phyloP scores from a whole-genome alignment of 2,329 filamentous ascomycete species.

The Zasmidium cellare region DNA sequence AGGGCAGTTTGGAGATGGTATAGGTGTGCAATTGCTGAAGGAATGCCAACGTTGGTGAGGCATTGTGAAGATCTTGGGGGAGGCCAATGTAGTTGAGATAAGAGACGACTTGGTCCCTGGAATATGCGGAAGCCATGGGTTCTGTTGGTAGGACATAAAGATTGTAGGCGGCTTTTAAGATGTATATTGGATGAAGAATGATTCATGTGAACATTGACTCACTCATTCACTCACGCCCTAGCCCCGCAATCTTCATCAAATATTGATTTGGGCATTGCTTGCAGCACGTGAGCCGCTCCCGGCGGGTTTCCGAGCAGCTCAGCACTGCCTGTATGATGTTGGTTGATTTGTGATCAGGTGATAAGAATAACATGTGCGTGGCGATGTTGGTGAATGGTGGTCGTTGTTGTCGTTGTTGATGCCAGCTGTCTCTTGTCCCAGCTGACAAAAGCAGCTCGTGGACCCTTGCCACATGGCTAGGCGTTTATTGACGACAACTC shows the following conservation, averaged over 20 bases:
- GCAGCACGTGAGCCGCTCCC: too few species aligned
- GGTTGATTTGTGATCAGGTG: not conserved
- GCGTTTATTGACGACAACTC: not conserved
- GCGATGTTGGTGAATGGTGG: not conserved
- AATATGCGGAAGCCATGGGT: not conserved
- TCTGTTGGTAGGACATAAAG: too few species aligned
- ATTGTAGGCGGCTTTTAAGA: too few species aligned
- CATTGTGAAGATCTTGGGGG: conserved; percentile 7
- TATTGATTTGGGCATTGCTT: too few species aligned
- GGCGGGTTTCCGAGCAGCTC: too few species aligned
- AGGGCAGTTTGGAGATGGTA: conserved; percentile 49
- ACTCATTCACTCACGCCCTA: too few species aligned
- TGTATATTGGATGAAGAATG: too few species aligned
- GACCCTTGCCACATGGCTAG: not conserved
- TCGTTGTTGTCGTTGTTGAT: not conserved
- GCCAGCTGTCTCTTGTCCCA: not conserved
- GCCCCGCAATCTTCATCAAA: too few species aligned
- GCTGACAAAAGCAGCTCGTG: not conserved
- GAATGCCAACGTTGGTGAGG: conserved; percentile 10
- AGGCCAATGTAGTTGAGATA: conserved; percentile 18
- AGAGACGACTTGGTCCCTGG: not conserved
- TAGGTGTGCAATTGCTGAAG: conserved; percentile 18
- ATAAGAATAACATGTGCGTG: not conserved
- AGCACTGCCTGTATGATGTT: too few species aligned
- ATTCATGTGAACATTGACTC: too few species aligned